Percentiles rank a stretch among this genome's conserved stretches.
These are phyloP conservation scores for Pulicaria dysenterica DNA, from an alignment of 129 eudicot species.

Conservation along the genomic window DNA sequence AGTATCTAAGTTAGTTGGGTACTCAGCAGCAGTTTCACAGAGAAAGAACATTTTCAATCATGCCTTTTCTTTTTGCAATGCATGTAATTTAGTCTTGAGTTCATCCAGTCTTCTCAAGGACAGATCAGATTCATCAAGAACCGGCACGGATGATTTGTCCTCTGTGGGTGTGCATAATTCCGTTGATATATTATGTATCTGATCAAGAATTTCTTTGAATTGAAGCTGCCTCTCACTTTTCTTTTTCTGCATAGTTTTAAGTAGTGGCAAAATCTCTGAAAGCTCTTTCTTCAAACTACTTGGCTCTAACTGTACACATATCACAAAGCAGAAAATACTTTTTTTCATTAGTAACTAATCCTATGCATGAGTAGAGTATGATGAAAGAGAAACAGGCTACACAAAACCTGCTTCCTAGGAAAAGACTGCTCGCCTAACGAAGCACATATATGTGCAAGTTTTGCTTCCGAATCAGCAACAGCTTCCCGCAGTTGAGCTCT, in stretches of 20 bases:
- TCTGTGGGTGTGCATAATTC: conserved; percentile 45
- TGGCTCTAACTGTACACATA: conserved; percentile 38
- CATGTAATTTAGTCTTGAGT: conserved; percentile 43
- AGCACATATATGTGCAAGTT: conserved; percentile 62
- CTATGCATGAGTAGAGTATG: neutral
- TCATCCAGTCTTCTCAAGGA: conserved; percentile 62
- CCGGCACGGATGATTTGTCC: conserved; percentile 16
- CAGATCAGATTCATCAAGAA: conserved; percentile 62
- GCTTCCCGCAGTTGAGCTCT: conserved; percentile 61
- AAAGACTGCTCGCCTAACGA: conserved; percentile 57
- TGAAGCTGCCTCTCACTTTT: conserved; percentile 57
- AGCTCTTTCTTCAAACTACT: conserved; percentile 59
- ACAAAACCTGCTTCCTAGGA: conserved; percentile 48
- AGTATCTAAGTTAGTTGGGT: neutral
- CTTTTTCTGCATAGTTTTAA: conserved; percentile 65
- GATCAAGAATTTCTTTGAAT: conserved; percentile 56
- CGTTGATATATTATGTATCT: conserved; percentile 42
- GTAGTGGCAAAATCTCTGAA: conserved; percentile 48
- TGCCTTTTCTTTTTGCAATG: conserved; percentile 71
- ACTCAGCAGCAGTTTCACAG: conserved; percentile 1
- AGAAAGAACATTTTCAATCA: neutral
- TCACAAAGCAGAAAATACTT: neutral
- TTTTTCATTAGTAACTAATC: neutral
- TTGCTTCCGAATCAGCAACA: conserved; percentile 71
- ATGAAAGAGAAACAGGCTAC: neutral